These are phyloP conservation scores for Apostasia shenzhenica DNA, from an alignment of 106 monocot genomes.

Conservation along the genomic window DNA sequence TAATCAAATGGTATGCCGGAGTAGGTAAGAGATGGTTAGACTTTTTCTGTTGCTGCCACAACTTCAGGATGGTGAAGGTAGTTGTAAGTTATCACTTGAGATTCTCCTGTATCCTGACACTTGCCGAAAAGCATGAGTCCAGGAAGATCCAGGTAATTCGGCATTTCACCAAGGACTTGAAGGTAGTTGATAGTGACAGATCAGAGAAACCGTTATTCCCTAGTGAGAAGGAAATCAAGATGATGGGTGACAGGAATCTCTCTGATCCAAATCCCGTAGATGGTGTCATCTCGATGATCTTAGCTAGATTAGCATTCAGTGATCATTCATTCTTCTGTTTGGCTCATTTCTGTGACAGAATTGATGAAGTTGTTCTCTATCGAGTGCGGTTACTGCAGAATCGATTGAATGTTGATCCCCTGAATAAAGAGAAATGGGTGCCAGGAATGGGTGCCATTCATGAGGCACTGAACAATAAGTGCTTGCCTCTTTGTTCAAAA, in stretches of 20 bases:
- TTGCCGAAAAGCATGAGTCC: slow-evolving; percentile 89
- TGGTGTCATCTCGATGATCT: slow-evolving; percentile 65
- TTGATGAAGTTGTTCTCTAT: slow-evolving; percentile 48
- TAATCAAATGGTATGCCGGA: slow-evolving; percentile 95
- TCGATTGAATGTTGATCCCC: slow-evolving; percentile 80
- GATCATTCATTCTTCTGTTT: slow-evolving; percentile 38
- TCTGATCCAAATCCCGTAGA: slow-evolving; percentile 87
- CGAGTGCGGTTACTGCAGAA: slow-evolving; percentile 80
- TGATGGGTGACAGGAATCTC: slow-evolving; percentile 77
- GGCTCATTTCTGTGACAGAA: slow-evolving; percentile 80
- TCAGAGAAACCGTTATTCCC: slow-evolving; percentile 48
- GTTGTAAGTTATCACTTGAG: slow-evolving; percentile 85
- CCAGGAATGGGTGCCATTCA: slow-evolving; percentile 76
- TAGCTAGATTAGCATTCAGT: slow-evolving; percentile 54
- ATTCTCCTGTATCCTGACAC: slow-evolving; percentile 88
- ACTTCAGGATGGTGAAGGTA: slow-evolving; percentile 85
- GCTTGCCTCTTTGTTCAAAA: slow-evolving; percentile 63
- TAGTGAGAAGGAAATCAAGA: slow-evolving; percentile 82
- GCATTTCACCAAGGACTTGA: slow-evolving; percentile 91
- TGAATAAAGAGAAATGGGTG: slow-evolving; percentile 83
- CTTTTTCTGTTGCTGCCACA: slow-evolving; percentile 87
- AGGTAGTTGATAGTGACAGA: slow-evolving; percentile 39
- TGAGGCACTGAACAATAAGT: slow-evolving; percentile 87
- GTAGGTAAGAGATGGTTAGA: slow-evolving; percentile 84
- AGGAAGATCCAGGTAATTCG: slow-evolving; percentile 75